Base-by-base conservation (phyloP, 2,329 filamentous ascomycete genomes). In the Passalora sequoiae region DNA sequence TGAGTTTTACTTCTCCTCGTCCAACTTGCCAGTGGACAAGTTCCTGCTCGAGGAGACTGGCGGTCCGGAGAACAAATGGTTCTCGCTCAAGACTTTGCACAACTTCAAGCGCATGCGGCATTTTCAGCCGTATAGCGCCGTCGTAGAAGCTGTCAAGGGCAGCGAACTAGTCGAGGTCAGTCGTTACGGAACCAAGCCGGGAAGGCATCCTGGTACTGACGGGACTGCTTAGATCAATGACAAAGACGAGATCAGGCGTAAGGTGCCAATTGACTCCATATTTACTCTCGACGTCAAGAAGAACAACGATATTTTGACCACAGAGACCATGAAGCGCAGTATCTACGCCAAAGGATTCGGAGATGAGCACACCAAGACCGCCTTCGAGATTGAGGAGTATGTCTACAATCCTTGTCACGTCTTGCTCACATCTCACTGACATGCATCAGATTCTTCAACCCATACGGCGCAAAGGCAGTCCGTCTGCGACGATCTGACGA, bases 261-360 rank as follows among this genome's bases (percentile, higher is more conserved):
- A 89, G 75, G 72, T 76, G 16, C 74, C 91, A 16, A 69, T 83
- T 37, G 69, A 44, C 32, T 63, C 74, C 31, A 73, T 78, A 49
- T 71, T 70, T 28, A 69, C 68, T 53, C 68, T 65, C 47, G 57
- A 70, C 62, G 40, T 82, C 75, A 60, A 75, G 78, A 60, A 69
- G 48, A 72, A 67, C 48, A 65, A 74, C 47, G 67, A 71, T 51
- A 76, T 75, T 20, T 73, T 77, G 54, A 78, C 81, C 59, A 75
- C 80, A 64, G 78, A 81, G 67, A 73, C 78, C 44, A 83, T 89
- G 66, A 75, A 78, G 46, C 76, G 83, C 46, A 91, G 83, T 59
- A 78, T 94, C 62, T 98, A 98, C 66, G 88, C 79, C 58, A 98
- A 97, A 75, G 91, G 89, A 38, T 98, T 98, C 59, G 89, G 89